A percentile compares a stretch with the other conserved stretches of the same genome.
Conservation (phyloP, 805 yeast species). For the Schizosaccharomyces cryophilus region DNA sequence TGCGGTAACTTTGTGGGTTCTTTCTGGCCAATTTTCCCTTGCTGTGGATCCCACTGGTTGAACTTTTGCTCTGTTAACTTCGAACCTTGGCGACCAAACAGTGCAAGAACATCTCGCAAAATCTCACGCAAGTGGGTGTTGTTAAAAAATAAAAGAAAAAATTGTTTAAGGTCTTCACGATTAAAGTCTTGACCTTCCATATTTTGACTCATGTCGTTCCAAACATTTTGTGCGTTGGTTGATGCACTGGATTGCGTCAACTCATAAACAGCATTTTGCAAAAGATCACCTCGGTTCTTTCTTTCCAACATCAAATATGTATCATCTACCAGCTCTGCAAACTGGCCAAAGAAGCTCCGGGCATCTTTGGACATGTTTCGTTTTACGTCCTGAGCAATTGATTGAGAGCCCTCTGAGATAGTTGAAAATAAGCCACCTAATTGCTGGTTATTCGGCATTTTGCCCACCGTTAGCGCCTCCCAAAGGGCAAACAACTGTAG, state of each 20-base stretch:
- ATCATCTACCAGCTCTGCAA: neutral
- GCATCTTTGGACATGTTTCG: neutral
- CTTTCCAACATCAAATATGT: neutral
- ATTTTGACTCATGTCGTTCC: neutral
- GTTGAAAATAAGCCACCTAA: neutral
- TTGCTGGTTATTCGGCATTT: conserved; percentile 7
- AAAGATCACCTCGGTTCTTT: neutral
- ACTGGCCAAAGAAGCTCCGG: neutral
- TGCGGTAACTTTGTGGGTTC: neutral
- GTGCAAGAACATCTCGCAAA: neutral
- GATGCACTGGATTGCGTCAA: neutral
- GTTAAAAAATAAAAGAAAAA: neutral
- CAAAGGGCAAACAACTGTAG: conserved; percentile 6
- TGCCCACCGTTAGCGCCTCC: conserved; percentile 7
- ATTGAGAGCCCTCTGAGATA: neutral
- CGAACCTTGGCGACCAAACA: neutral
- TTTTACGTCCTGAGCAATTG: neutral
- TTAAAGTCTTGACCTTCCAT: neutral
- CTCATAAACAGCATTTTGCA: neutral
- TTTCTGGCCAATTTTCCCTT: neutral
- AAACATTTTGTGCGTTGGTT: neutral
- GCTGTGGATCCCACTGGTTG: neutral
- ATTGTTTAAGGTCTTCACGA: neutral
- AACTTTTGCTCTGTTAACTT: neutral
- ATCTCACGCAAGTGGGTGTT: neutral